Evolutionary conservation across 805 yeast species (phyloP), one percentile per base, ranked within the genome.

Genomic region (Barnettozyma siamensis): DNA sequence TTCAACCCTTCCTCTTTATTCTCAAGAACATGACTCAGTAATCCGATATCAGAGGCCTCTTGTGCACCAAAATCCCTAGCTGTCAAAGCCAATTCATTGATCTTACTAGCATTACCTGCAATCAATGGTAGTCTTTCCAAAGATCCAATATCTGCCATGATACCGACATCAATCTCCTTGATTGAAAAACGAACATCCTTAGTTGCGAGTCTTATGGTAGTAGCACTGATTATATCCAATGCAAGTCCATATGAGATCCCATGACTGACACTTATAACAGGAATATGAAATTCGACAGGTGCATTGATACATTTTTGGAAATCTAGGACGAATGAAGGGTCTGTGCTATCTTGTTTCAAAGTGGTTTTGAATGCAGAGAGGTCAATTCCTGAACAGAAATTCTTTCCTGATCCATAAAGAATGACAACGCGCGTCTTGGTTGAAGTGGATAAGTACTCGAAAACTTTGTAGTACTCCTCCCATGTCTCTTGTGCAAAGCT

Each of bases 141-240:
- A 1, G 85, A 71, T 5, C 94, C 94, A 53, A 84, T 81, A 57
- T 85, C 93, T 2, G 93, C 88, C 30, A 85, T 73, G 55, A 85
- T 69, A 3, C 91, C 93, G 40, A 84, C 68, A 46, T 78, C 75
- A 45, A 83, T 77, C 61, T 84, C 94, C 42, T 82, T 74, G 42
- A 85, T 73, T 32, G 83, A 70, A 48, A 82, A 68, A 31, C 55
- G 61, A 12, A 75, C 70, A 47, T 74, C 82, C 24, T 63, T 62
- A 3, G 78, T 63, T 10, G 78, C 76, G 11, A 79, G 58, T 38
- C 89, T 70, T 19, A 84, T 73, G 13, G 78, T 69, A 23, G 73
- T 69, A 0, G 83, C 74, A 12, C 80, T 62, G 7, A 82, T 62
- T 33, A 84, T 72, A 58, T 84, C 93, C 16, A 85, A 48, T 0